Conservation (phyloP, 2,329 filamentous ascomycete species). For the Cytospora chrysosperma region DNA sequence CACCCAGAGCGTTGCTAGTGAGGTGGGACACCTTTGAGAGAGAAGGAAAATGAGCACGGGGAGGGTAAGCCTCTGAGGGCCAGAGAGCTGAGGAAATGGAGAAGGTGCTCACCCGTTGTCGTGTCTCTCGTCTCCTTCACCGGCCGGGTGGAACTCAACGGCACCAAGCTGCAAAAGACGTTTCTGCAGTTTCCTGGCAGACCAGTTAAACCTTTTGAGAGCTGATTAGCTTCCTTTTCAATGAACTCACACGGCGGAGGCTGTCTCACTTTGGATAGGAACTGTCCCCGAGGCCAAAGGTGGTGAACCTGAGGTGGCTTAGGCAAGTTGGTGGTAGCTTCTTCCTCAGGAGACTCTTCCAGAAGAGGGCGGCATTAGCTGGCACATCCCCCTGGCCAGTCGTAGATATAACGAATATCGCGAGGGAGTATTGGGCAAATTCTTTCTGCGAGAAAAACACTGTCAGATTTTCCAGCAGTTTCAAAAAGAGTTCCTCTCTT, state of each 20-base stretch:
- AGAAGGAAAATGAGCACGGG: not conserved
- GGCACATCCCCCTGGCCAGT: constrained; percentile 95
- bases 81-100: not conserved
- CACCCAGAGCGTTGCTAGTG: not conserved
- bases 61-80: not conserved
- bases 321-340: constrained; percentile 72
- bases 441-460: constrained; percentile 41
- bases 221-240: not conserved
- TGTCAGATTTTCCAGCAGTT: not conserved
- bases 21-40: not conserved
- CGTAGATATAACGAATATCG: constrained; percentile 83
- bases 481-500: no score
- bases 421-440: constrained; percentile 53
- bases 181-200: constrained; percentile 82
- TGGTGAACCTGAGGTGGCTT: constrained; percentile 68
- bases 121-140: constrained; percentile 92
- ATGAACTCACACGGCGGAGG: not conserved
- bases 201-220: constrained; percentile 77
- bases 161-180: constrained; percentile 83
- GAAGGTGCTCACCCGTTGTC: constrained; percentile 71
- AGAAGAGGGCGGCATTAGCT: constrained; percentile 76
- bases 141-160: constrained; percentile 69
- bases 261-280: constrained; percentile 80
- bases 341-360: constrained; percentile 79
- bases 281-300: constrained; percentile 90